Conservation (phyloP, 257 asterid species). For the Primulina eburnea region DNA sequence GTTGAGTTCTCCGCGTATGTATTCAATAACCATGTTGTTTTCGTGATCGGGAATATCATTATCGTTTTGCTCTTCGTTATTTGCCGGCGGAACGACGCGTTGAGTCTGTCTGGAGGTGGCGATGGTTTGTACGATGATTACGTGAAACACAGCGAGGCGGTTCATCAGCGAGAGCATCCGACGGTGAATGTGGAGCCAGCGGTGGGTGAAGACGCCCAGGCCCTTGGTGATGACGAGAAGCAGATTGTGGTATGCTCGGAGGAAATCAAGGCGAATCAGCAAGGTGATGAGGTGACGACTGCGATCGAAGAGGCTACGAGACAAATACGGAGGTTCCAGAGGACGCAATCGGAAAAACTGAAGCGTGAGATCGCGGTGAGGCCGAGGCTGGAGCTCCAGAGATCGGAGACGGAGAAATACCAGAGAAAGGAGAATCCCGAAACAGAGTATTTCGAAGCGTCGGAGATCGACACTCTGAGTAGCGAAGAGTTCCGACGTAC, state of each 20-base stretch:
- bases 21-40: slow-evolving; percentile 73
- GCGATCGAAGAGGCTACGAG: slow-evolving; percentile 57
- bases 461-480: slow-evolving; percentile 55
- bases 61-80: slow-evolving; percentile 44
- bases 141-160: slow-evolving; percentile 40
- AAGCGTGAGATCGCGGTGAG: slow-evolving; percentile 44
- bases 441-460: slow-evolving; percentile 21
- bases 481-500: slow-evolving; percentile 70
- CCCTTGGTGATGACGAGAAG: slow-evolving; percentile 34
- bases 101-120: slow-evolving; percentile 16
- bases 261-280: slow-evolving; percentile 13
- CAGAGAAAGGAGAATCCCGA: slow-evolving; percentile 18
- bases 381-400: slow-evolving; percentile 42
- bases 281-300: slow-evolving; percentile 39
- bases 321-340: slow-evolving; percentile 55
- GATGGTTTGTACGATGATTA: slow-evolving; percentile 47
- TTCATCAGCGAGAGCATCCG: slow-evolving; percentile 15
- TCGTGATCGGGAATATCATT: slow-evolving; percentile 71
- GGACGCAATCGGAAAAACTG: slow-evolving; percentile 76
- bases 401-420: slow-evolving; percentile 55
- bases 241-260: slow-evolving; percentile 40
- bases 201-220: not conserved
- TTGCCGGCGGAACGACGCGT: slow-evolving; percentile 42
- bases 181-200: slow-evolving; percentile 15
- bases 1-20: slow-evolving; percentile 30